Conservation (phyloP, 176 grass and related monocot species). For the Saccharum spontaneum region DNA sequence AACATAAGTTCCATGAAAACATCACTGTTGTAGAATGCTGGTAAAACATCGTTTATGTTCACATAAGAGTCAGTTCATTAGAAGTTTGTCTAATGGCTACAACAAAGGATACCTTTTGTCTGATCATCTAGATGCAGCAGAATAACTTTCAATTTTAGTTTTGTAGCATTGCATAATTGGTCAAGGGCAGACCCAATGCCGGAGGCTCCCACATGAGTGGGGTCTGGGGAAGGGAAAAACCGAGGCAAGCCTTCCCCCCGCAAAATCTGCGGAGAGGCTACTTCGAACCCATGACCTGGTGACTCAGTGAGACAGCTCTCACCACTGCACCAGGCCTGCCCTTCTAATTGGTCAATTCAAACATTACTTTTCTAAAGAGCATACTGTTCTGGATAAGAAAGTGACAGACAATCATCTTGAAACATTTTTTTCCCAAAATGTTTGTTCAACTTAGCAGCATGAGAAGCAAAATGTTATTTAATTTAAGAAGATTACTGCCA, state of each 20-base stretch:
- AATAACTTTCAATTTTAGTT: not conserved
- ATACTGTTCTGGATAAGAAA: not conserved
- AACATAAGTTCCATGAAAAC: slow-evolving; percentile 30
- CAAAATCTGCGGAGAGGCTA: no score
- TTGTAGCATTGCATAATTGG: not conserved
- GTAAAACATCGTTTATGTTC: slow-evolving; percentile 16
- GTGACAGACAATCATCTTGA: not conserved
- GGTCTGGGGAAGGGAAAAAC: no score
- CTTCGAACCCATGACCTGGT: no score
- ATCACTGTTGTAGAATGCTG: slow-evolving; percentile 7
- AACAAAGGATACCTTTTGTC: not conserved
- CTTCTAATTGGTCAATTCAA: not conserved
- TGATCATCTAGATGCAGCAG: not conserved
- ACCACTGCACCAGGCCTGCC: no score
- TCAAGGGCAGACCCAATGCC: not conserved
- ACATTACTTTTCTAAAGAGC: not conserved
- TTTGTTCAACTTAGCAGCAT: not conserved
- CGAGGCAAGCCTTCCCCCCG: no score
- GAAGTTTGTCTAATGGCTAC: not conserved
- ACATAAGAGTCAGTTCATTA: not conserved
- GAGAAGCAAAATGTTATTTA: slow-evolving; percentile 4
- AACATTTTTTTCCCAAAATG: not conserved
- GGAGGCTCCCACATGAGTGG: no score
- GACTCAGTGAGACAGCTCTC: no score
- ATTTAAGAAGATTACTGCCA: not conserved